These are phyloP conservation scores for Camelina sativa DNA, from an alignment of 345 rosid species.

Conservation along the genomic window DNA sequence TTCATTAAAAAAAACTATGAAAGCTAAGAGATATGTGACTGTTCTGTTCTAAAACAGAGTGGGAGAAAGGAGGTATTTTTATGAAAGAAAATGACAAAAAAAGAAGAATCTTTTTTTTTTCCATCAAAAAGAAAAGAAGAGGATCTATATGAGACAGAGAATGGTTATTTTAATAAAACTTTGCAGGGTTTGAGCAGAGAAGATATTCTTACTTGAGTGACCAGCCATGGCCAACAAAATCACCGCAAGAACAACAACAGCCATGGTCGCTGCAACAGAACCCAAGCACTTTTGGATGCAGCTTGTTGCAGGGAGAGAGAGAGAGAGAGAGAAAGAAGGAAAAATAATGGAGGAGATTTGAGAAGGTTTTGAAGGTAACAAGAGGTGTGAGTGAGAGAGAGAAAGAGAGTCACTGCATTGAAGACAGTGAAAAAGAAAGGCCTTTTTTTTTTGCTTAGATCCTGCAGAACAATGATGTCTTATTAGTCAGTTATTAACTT, in stretches of 20 bases:
- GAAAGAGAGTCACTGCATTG: slow-evolving; percentile 36
- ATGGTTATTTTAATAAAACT: background rate
- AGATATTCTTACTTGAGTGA: slow-evolving; percentile 53
- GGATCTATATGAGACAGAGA: slow-evolving; percentile 22
- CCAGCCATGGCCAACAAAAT: slow-evolving; percentile 61
- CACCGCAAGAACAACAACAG: slow-evolving; percentile 41
- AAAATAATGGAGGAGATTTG: slow-evolving; percentile 4
- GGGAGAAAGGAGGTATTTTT: slow-evolving; percentile 11
- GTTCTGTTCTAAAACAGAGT: slow-evolving; percentile 26
- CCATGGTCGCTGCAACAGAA: slow-evolving; percentile 38
- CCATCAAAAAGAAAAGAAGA: slow-evolving; percentile 2
- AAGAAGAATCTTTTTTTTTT: background rate
- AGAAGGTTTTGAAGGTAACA: slow-evolving; percentile 34
- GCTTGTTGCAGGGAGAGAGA: slow-evolving; percentile 5
- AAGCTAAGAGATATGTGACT: slow-evolving; percentile 25
- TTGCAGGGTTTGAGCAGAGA: slow-evolving; percentile 26
- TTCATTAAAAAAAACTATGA: slow-evolving; percentile 10
- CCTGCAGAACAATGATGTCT: slow-evolving; percentile 38
- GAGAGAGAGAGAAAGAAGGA: background rate
- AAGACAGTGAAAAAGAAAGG: slow-evolving; percentile 36
- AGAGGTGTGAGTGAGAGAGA: slow-evolving; percentile 16
- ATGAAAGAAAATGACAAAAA: background rate
- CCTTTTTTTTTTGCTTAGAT: slow-evolving; percentile 32
- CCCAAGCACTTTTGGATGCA: slow-evolving; percentile 20
- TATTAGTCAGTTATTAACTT: background rate